phyloP scores from a whole-genome alignment of 2,329 filamentous ascomycete genomes.

The Cladosporium sp. region DNA sequence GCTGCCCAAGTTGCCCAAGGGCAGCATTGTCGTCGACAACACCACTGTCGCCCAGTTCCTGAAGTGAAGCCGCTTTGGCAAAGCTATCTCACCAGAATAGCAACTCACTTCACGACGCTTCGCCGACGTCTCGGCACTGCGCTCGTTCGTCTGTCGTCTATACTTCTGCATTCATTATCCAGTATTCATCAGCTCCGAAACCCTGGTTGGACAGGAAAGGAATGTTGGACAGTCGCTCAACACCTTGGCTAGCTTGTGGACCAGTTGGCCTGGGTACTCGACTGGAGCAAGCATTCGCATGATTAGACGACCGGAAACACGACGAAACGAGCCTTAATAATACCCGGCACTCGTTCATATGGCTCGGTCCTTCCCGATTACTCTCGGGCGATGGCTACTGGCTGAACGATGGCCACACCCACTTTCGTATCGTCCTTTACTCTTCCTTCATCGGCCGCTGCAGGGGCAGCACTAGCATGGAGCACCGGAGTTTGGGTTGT shows the following conservation, averaged over 20 bases:
- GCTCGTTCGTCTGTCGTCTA: conserved; percentile 12
- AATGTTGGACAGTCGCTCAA: conserved; percentile 20
- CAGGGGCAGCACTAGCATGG: conserved; percentile 8
- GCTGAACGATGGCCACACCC: conserved; percentile 14
- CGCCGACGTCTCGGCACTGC: conserved; percentile 1
- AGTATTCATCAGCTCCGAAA: conserved; percentile 10
- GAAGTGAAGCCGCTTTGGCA: background rate
- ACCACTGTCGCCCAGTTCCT: background rate
- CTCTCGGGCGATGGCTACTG: background rate
- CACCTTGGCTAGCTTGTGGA: conserved; percentile 15
- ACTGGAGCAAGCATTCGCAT: background rate
- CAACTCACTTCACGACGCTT: background rate
- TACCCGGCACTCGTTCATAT: conserved; percentile 14
- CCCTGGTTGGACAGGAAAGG: conserved; percentile 10
- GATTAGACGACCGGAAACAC: conserved; percentile 10
- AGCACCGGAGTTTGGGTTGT: background rate
- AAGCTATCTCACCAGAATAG: background rate
- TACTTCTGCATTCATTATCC: background rate
- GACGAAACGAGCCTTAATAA: conserved; percentile 20
- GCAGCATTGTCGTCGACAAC: background rate
- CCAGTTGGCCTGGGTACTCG: background rate
- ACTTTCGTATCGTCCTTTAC: conserved; percentile 17
- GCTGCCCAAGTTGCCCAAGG: conserved; percentile 2
- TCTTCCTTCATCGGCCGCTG: background rate
- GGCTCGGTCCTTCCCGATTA: background rate